phyloP scores from a whole-genome alignment of 1,284 basidiomycete genomes.

The Golubevia sp. region DNA sequence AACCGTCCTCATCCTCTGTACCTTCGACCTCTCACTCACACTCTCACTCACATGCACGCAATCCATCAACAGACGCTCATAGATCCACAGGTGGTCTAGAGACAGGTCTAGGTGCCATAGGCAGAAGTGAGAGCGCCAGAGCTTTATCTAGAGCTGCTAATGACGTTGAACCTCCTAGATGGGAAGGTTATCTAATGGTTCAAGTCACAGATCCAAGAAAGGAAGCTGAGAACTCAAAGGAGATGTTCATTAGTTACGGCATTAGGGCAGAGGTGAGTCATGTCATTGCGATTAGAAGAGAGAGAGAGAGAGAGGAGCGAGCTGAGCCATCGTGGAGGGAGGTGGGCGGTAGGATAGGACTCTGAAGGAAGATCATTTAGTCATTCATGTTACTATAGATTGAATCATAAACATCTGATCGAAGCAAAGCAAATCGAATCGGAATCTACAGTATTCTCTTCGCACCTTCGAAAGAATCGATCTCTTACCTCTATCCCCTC shows the following conservation, averaged over 20 bases:
- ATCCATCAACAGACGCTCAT: neutral
- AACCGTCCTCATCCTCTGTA: slow-evolving; percentile 16
- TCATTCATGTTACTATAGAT: too few species aligned
- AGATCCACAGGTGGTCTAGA: neutral
- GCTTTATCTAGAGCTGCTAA: neutral
- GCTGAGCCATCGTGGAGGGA: too few species aligned
- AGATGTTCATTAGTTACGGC: slow-evolving; percentile 92
- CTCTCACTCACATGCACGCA: slow-evolving; percentile 4
- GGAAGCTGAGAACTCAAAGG: slow-evolving; percentile 92
- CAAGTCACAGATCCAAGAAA: slow-evolving; percentile 89
- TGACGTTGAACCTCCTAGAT: slow-evolving; percentile 12
- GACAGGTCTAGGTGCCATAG: too few species aligned
- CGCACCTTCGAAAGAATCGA: neutral
- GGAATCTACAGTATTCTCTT: slow-evolving; percentile 9
- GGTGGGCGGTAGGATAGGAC: too few species aligned
- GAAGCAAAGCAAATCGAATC: slow-evolving; percentile 62
- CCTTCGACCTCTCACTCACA: slow-evolving; percentile 9
- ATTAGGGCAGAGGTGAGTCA: slow-evolving; percentile 81
- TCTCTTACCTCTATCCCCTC: neutral
- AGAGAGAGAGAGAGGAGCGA: too few species aligned
- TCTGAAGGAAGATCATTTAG: too few species aligned
- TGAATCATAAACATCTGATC: too few species aligned
- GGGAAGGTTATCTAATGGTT: slow-evolving; percentile 64
- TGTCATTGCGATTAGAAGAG: too few species aligned
- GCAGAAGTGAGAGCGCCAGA: too few species aligned